Conservation (phyloP, 1,139 yeast genomes). For the Petasospora fabianii region DNA sequence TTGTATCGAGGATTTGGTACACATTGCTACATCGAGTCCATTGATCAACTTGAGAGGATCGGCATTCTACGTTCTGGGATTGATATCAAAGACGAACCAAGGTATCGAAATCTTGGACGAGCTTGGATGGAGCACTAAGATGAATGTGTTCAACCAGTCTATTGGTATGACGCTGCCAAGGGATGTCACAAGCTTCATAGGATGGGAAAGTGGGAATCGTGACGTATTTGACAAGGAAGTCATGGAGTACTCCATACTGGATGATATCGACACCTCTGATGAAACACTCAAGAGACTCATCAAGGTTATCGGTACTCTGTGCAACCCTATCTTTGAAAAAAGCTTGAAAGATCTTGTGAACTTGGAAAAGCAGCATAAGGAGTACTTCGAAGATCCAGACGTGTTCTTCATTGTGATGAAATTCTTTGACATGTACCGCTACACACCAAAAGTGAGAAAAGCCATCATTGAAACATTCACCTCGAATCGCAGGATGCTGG, state of each 20-base stretch:
- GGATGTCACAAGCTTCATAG: slow-evolving; percentile 20
- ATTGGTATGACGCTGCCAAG: slow-evolving; percentile 56
- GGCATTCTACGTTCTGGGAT: slow-evolving; percentile 75
- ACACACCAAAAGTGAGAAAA: slow-evolving; percentile 58
- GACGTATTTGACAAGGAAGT: slow-evolving; percentile 14
- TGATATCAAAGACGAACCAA: slow-evolving; percentile 66
- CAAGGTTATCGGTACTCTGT: slow-evolving; percentile 56
- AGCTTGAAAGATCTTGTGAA: slow-evolving; percentile 61
- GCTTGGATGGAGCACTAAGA: slow-evolving; percentile 65
- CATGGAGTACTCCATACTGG: slow-evolving; percentile 16
- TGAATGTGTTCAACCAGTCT: slow-evolving; percentile 50
- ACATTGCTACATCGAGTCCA: slow-evolving; percentile 49
- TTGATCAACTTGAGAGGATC: slow-evolving; percentile 69
- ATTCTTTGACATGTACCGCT: slow-evolving; percentile 63
- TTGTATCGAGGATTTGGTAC: slow-evolving; percentile 51
- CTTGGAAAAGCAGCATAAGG: slow-evolving; percentile 50
- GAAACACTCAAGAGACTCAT: slow-evolving; percentile 47
- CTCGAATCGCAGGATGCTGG: slow-evolving; percentile 49
- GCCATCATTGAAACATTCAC: slow-evolving; percentile 69
- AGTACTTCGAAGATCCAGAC: slow-evolving; percentile 52
- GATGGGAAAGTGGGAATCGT: slow-evolving; percentile 10
- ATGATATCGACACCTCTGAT: slow-evolving; percentile 29
- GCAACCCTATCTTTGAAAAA: slow-evolving; percentile 60
- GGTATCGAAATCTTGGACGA: slow-evolving; percentile 89
- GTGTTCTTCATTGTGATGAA: slow-evolving; percentile 59